phyloP scores from a whole-genome alignment of 2,329 filamentous ascomycete species.

The Pleomassaria siparia region DNA sequence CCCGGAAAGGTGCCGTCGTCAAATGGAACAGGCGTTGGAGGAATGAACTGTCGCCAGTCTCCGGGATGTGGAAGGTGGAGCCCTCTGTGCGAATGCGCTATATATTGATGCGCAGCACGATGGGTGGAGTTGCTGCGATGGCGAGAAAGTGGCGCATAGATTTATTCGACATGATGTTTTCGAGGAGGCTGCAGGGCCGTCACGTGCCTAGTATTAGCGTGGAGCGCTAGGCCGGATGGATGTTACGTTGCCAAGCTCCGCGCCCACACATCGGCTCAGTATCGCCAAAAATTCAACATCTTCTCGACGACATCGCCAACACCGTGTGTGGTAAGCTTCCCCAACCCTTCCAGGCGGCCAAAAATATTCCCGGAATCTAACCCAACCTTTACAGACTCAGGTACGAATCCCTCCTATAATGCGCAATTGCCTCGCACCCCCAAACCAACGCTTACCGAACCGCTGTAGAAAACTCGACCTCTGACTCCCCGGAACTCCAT shows the following conservation, averaged over 20 bases:
- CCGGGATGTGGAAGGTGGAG: not conserved
- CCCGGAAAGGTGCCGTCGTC: not conserved
- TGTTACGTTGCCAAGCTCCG: not conserved
- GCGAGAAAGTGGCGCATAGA: conserved; percentile 6
- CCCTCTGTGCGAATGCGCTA: not conserved
- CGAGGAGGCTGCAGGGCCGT: not conserved
- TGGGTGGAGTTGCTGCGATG: conserved; percentile 6
- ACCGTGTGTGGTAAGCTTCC: conserved; percentile 34
- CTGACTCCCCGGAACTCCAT: conserved; percentile 42
- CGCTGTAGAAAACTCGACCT: conserved; percentile 27
- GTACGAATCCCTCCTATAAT: conserved; percentile 20
- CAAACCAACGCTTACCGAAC: conserved; percentile 28
- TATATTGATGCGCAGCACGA: conserved; percentile 5
- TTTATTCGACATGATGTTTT: conserved; percentile 1
- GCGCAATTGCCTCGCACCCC: conserved; percentile 4
- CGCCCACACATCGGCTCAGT: not conserved
- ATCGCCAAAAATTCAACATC: conserved; percentile 5
- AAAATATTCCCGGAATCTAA: conserved; percentile 4
- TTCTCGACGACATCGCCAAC: conserved; percentile 30
- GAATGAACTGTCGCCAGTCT: not conserved
- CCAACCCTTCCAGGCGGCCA: conserved; percentile 11
- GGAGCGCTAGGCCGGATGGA: not conserved
- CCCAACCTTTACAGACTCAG: conserved; percentile 24
- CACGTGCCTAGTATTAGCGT: not conserved
- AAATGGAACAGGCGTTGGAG: not conserved